These are phyloP conservation scores for Penicillium sp. DNA, from an alignment of 2,329 filamentous ascomycete genomes.

Conservation along the genomic window DNA sequence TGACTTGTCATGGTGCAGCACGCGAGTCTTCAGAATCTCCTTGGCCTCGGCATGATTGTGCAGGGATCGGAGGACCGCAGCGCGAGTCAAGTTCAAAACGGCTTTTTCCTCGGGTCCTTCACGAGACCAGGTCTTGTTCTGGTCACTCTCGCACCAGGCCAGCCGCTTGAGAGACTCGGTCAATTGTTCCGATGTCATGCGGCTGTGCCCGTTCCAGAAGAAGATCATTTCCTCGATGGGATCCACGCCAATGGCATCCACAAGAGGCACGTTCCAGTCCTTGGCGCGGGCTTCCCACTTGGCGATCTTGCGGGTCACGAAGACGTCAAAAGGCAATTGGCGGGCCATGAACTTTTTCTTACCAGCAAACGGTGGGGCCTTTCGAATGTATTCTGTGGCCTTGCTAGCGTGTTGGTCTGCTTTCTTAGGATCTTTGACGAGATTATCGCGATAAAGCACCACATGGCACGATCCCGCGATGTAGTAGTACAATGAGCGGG, in stretches of 20 bases:
- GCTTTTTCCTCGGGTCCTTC: constrained; percentile 57
- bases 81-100: constrained; percentile 60
- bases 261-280: constrained; percentile 59
- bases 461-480: constrained; percentile 73
- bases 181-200: constrained; percentile 64
- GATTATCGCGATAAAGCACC: constrained; percentile 63
- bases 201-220: constrained; percentile 83
- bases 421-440: constrained; percentile 31
- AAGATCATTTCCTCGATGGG: constrained; percentile 89
- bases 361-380: constrained; percentile 66
- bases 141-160: constrained; percentile 61
- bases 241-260: constrained; percentile 73
- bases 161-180: constrained; percentile 58
- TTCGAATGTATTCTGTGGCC: constrained; percentile 64
- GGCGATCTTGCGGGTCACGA: constrained; percentile 72
- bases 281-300: constrained; percentile 81
- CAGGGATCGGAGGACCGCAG: constrained; percentile 60
- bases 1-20: constrained; percentile 55
- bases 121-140: constrained; percentile 46
- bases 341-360: constrained; percentile 86
- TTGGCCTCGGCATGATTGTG: constrained; percentile 61
- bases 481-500: constrained; percentile 81
- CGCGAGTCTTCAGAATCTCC: constrained; percentile 53
- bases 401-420: constrained; percentile 55
- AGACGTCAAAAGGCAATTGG: constrained; percentile 83